phyloP scores from a whole-genome alignment of 2,329 filamentous ascomycete species.

The Monosporascus ibericus region DNA sequence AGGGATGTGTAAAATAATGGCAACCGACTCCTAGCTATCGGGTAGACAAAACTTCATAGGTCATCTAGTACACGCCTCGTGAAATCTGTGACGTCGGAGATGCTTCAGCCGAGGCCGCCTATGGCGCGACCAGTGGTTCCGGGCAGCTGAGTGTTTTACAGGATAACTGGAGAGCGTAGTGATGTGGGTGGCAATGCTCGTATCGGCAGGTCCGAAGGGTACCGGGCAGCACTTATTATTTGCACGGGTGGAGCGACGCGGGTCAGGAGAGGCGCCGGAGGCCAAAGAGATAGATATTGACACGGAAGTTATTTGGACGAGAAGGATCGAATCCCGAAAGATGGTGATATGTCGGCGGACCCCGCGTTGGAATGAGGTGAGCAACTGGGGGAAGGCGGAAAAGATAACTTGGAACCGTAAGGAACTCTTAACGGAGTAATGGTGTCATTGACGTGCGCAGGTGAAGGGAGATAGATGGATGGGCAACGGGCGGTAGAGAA shows the following conservation, averaged over 20 bases:
- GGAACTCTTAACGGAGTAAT: neutral
- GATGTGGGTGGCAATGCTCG: constrained; percentile 16
- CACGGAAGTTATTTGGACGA: neutral
- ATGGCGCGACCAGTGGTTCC: constrained; percentile 4
- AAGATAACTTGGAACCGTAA: neutral
- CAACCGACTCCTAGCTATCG: constrained; percentile 4
- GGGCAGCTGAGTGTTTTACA: neutral
- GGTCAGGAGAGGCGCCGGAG: neutral
- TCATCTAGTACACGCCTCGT: constrained; percentile 8
- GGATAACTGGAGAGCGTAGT: constrained; percentile 6
- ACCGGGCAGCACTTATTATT: neutral
- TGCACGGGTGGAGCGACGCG: neutral
- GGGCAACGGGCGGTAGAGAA: neutral
- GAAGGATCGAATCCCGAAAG: too few species aligned
- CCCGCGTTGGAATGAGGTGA: neutral
- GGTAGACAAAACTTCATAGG: constrained; percentile 5
- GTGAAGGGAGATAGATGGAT: neutral
- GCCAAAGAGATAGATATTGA: neutral
- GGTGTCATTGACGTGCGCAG: neutral
- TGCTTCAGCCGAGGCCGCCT: constrained; percentile 6
- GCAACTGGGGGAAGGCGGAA: neutral
- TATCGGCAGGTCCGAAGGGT: constrained; percentile 15
- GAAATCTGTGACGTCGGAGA: constrained; percentile 9
- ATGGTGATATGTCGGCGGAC: neutral
- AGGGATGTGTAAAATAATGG: constrained; percentile 3